Base-by-base conservation (phyloP, 2,329 filamentous ascomycete species). In the Cercospora citrullina region DNA sequence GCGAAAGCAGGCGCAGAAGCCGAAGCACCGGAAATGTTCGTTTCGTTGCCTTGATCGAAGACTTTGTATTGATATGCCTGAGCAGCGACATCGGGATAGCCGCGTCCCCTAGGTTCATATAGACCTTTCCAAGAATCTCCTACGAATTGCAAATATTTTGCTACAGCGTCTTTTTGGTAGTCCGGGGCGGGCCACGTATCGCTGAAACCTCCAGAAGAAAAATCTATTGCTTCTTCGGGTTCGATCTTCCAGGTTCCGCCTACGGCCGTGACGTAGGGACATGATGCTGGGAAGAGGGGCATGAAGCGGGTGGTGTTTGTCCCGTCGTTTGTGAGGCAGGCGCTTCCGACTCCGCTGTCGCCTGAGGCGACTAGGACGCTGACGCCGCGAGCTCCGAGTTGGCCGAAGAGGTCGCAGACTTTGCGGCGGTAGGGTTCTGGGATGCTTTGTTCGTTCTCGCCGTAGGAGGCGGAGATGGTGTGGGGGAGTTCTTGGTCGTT, bases 391-490 rank as follows among this genome's bases (percentile, higher is more conserved):
- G 87, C 84, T 14, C 87, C 88, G 61, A 91, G 85, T 72, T 89
- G 84, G 64, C 85, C 87, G 73, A 90, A 88, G 74, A 88, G 80
- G 70, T 86, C 84, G 81, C 89, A 91, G 16, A 90, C 87, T 53
- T 84, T 83, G 53, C 80, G 79, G 16, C 86, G 85, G 73, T 90
- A 91, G 16, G 83, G 81, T 4, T 80, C 74, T 0, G 89, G 89
- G 0, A 91, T 80, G 3, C 83, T 84, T 74, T 89, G 86, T 77
- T 91, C 89, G 62, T 87, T 84, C 68, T 90, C 88, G 64, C 87
- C 88, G 74, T 91, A 91, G 0, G 87, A 90, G 9, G 85, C 87
- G 60, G 84, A 85, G 73, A 91, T 84, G 8, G 87, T 85, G 65
- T 87, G 84, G 0, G 89, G 89, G 1, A 91, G 81, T 21, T 86